These are phyloP conservation scores for Mycosarcoma mackinlayi DNA, from an alignment of 1,284 basidiomycete species.

Conservation along the genomic window DNA sequence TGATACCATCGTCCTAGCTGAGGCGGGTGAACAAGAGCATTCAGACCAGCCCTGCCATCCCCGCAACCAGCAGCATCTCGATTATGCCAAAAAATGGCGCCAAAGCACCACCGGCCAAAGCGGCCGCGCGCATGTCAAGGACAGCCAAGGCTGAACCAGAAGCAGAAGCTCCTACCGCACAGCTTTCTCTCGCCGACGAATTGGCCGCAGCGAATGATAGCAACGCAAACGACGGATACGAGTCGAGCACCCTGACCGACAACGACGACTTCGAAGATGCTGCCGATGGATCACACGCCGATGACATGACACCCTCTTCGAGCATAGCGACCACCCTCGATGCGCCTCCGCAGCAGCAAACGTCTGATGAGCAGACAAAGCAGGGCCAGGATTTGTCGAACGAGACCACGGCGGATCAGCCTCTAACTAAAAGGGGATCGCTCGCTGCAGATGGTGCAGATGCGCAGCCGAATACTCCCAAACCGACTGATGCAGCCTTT, in stretches of 20 bases:
- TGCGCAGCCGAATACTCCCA: constrained; percentile 16
- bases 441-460: constrained; percentile 8
- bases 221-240: constrained; percentile 22
- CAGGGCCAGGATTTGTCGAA: background rate
- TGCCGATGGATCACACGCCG: constrained; percentile 34
- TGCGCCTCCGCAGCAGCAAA: background rate
- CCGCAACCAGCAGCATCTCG: background rate
- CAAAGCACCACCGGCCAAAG: too few species aligned
- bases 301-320: constrained; percentile 26
- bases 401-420: constrained; percentile 13
- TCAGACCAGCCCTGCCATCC: background rate
- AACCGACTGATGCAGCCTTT: constrained; percentile 14
- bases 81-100: constrained; percentile 22
- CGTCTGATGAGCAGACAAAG: background rate
- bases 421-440: constrained; percentile 4
- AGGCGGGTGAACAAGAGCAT: too few species aligned
- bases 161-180: constrained; percentile 5
- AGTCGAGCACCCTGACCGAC: constrained; percentile 43
- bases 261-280: constrained; percentile 50
- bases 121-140: constrained; percentile 7
- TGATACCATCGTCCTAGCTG: too few species aligned
- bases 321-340: constrained; percentile 17
- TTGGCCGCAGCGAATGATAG: constrained; percentile 20
- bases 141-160: constrained; percentile 1
- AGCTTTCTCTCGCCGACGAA: constrained; percentile 28